Conservation (phyloP, 345 rosid genomes). For the Balakata baccata region DNA sequence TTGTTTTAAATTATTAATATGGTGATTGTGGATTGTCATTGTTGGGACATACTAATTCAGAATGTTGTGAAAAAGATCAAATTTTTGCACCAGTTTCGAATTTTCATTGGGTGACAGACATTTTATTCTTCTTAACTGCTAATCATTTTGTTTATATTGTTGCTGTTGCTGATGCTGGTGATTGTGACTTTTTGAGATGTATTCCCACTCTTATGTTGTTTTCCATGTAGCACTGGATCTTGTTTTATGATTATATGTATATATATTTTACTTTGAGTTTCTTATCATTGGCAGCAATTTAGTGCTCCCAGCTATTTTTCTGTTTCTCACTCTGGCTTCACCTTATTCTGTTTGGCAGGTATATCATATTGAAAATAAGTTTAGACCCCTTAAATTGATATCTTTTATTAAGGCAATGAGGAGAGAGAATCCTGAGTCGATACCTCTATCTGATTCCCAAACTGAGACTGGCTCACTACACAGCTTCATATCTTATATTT, state of each 20-base stretch:
- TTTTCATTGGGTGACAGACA: neutral
- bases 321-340: slow-evolving; percentile 14
- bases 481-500: slow-evolving; percentile 49
- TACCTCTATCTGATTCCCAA: slow-evolving; percentile 25
- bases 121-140: neutral
- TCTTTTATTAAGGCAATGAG: slow-evolving; percentile 56
- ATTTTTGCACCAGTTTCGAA: neutral
- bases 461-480: slow-evolving; percentile 28
- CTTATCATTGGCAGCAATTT: neutral
- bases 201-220: neutral
- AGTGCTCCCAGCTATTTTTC: slow-evolving; percentile 5
- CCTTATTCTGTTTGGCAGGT: slow-evolving; percentile 49
- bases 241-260: neutral
- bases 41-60: neutral
- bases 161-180: neutral
- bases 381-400: slow-evolving; percentile 48
- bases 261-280: neutral
- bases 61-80: neutral
- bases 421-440: slow-evolving; percentile 26
- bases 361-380: slow-evolving; percentile 54
- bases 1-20: neutral
- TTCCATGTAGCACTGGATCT: neutral
- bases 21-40: neutral
- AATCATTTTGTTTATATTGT: neutral
- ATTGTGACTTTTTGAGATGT: neutral